These are phyloP conservation scores for Oenanthe javanica DNA, from an alignment of 140 eudicot species.

Conservation along the genomic window DNA sequence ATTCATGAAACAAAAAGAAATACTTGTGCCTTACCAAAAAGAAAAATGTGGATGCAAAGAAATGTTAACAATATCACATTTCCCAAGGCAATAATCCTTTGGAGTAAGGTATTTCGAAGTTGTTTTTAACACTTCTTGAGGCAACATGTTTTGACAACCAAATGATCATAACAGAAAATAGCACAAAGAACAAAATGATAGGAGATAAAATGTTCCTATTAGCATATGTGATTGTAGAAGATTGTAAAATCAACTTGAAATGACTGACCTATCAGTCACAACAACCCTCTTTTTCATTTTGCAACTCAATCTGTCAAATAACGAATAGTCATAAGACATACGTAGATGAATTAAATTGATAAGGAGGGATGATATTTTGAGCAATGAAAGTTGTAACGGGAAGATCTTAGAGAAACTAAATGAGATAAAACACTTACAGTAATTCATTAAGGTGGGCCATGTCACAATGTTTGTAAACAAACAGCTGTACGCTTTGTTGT, in stretches of 20 bases:
- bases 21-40: not conserved
- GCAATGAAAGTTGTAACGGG: not conserved
- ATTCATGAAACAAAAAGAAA: not conserved
- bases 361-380: not conserved
- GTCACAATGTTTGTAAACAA: conserved; percentile 83
- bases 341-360: not conserved
- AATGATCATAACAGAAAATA: not conserved
- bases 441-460: conserved; percentile 75
- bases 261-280: conserved; percentile 80
- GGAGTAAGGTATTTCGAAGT: not conserved
- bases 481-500: conserved; percentile 47
- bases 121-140: not conserved
- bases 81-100: not conserved
- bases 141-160: not conserved
- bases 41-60: not conserved
- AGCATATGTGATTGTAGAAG: not conserved
- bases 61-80: not conserved
- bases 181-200: not conserved
- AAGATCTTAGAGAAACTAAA: not conserved
- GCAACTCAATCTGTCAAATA: conserved; percentile 58
- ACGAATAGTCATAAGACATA: conserved; percentile 12
- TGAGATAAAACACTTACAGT: conserved; percentile 42
- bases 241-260: not conserved
- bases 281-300: conserved; percentile 71
- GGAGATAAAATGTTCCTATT: not conserved